Evolutionary conservation across 179 eudicot genomes (phyloP), one percentile per base, ranked within the genome.

Genomic region (Silene vulgaris): DNA sequence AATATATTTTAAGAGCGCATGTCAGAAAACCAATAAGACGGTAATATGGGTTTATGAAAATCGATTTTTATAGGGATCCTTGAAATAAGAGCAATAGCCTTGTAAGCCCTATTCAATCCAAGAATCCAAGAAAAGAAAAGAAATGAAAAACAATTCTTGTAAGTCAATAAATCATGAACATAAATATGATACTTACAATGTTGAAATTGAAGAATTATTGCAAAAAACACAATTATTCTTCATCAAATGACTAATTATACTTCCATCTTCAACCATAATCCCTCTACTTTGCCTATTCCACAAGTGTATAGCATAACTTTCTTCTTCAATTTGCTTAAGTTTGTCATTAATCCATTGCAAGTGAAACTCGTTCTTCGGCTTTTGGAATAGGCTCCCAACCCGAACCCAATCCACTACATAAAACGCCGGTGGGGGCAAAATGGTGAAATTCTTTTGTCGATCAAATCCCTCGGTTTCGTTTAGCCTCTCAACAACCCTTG

Each of bases 231-330:
- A 88, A 81, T 67, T 72, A 48, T 74, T 76, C 0, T 79, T 71
- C 82, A 89, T 82, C 68, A 91, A 71, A n/a, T 71, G 84, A 43
- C 86, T 74, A 40, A 93, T 86, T 21, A 93, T 83, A 74, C 97
- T 93, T 17, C 93, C 97, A 60, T 87, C 77, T 82, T 90, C 88
- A 35, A 86, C 81, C 73, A 69, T 23, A 21, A 89, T 26, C 50
- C 75, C 78, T 76, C 83, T 85, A 78, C 93, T 93, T 84, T 88
- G 90, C 79, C 90, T 89, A 79, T 91, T 91, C 98, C 98, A 93
- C 67, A 93, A 84, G 69, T 93, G 98, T 60, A 93, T 72, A 2
- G 89, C 91, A 54, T 83, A 91, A 75, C 93, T 87, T n/a, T 84
- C 65, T 35, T 66, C 80, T 7, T 71, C 82, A 12, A 93, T 87